Percentiles rank a stretch among this genome's conserved stretches.
phyloP scores from a whole-genome alignment of 371 early-diverging fungal genomes.

The Scutellospora calospora region DNA sequence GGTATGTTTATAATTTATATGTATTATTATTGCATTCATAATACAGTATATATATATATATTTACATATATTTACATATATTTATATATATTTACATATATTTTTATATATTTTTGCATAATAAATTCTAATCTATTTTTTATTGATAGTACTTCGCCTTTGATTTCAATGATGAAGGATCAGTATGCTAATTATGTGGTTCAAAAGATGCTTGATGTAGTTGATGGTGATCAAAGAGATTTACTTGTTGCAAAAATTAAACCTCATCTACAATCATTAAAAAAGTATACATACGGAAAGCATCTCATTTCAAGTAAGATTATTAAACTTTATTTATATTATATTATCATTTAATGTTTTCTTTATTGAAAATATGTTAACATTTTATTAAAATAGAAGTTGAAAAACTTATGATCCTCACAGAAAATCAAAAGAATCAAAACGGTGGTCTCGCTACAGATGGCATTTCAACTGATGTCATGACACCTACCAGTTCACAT shows the following conservation, averaged over 20 bases:
- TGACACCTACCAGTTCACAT: background rate
- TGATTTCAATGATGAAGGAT: conserved; percentile 98
- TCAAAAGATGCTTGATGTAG: conserved; percentile 99
- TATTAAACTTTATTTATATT: background rate
- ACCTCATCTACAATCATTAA: conserved; percentile 89
- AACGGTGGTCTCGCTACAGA: background rate
- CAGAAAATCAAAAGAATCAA: conserved; percentile 42
- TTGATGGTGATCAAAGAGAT: conserved; percentile 88
- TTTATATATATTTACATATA: no score
- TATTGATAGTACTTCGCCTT: conserved; percentile 72
- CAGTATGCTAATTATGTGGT: conserved; percentile 99
- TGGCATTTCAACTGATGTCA: background rate
- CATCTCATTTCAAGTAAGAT: conserved; percentile 84
- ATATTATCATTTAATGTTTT: background rate
- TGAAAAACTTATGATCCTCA: conserved; percentile 43
- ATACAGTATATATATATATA: no score
- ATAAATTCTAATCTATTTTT: background rate
- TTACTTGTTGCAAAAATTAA: conserved; percentile 87
- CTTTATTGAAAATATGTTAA: background rate
- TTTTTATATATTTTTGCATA: background rate
- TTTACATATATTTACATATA: no score
- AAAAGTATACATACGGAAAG: conserved; percentile 97
- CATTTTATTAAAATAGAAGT: conserved; percentile 30
- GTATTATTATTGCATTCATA: background rate
- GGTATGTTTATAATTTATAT: conserved; percentile 54